A percentile compares a stretch with the other conserved stretches of the same genome.
phyloP scores from a whole-genome alignment of 2,329 filamentous ascomycete genomes.

The Furcasterigmium sp. region DNA sequence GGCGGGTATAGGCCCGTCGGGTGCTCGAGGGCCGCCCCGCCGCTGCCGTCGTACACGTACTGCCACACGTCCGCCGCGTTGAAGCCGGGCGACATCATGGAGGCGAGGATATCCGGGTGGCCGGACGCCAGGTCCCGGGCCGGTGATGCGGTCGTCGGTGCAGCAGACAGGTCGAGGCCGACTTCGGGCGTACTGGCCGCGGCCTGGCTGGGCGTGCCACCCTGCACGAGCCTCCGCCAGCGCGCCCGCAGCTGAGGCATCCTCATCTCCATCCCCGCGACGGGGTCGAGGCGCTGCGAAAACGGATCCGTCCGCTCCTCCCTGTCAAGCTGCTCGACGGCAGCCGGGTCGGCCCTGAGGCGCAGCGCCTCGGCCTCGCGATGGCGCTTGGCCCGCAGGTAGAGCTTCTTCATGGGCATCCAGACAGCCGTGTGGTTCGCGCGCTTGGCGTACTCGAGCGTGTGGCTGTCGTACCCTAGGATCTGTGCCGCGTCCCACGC shows the following conservation, averaged over 20 bases:
- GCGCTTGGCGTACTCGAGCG: slow-evolving; percentile 37
- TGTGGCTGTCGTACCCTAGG: slow-evolving; percentile 28
- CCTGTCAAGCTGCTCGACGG: slow-evolving; percentile 42
- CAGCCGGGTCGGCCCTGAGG: slow-evolving; percentile 41
- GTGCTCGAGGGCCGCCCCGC: background rate
- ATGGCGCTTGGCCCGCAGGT: slow-evolving; percentile 45
- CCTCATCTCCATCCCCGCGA: slow-evolving; percentile 39
- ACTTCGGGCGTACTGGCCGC: no score
- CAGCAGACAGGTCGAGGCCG: no score
- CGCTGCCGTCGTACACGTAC: slow-evolving; percentile 5
- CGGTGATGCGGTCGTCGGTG: no score
- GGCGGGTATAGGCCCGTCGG: no score
- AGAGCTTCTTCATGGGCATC: slow-evolving; percentile 49
- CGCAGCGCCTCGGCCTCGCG: slow-evolving; percentile 45
- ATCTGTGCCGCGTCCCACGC: slow-evolving; percentile 41
- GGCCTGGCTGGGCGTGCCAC: slow-evolving; percentile 18
- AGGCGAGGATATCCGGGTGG: background rate
- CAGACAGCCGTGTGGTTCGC: slow-evolving; percentile 43
- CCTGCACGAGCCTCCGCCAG: slow-evolving; percentile 45
- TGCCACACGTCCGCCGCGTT: slow-evolving; percentile 9
- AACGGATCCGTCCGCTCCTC: slow-evolving; percentile 39
- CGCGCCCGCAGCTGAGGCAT: slow-evolving; percentile 40
- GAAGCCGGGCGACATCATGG: slow-evolving; percentile 8
- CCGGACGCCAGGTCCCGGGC: no score
- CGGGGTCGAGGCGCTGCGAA: slow-evolving; percentile 40